A percentile compares a stretch with the other conserved stretches of the same genome.
Evolutionary conservation across 1,139 yeast species (phyloP).

Genomic region (Maudiozyma humilis): DNA sequence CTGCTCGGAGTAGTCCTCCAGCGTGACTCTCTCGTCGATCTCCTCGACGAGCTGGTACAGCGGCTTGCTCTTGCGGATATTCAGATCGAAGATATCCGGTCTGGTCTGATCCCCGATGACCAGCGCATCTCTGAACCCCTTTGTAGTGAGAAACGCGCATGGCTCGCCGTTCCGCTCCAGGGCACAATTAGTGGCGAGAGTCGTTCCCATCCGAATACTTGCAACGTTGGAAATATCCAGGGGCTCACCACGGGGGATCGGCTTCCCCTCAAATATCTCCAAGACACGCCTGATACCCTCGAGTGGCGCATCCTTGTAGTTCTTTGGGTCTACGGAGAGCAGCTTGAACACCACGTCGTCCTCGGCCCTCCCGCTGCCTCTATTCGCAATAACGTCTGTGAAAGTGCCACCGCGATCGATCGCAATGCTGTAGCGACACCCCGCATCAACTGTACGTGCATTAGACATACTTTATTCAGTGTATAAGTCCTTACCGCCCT

Average conservation of each 20-base stretch:
- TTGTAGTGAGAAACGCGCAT: conserved; percentile 44
- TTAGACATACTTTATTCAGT: not conserved
- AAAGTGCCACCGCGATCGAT: conserved; percentile 77
- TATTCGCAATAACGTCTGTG: conserved; percentile 62
- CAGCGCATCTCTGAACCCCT: conserved; percentile 49
- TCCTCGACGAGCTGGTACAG: conserved; percentile 55
- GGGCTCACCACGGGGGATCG: conserved; percentile 44
- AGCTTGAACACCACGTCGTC: conserved; percentile 58
- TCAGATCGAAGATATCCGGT: conserved; percentile 53
- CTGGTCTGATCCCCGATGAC: conserved; percentile 67
- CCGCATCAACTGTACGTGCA: not conserved
- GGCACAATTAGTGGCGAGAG: conserved; percentile 72
- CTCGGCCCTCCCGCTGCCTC: conserved; percentile 35
- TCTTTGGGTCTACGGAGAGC: conserved; percentile 77
- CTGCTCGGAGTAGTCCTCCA: conserved; percentile 59
- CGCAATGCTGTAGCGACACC: conserved; percentile 30
- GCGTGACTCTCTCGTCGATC: conserved; percentile 63
- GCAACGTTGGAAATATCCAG: conserved; percentile 44
- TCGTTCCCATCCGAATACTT: conserved; percentile 68
- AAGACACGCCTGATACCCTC: conserved; percentile 80
- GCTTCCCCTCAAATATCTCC: conserved; percentile 45
- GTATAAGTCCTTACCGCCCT: not conserved
- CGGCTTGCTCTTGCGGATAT: conserved; percentile 50
- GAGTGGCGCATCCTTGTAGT: conserved; percentile 81
- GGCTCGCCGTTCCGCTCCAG: conserved; percentile 46